Conservation (phyloP, 2,329 filamentous ascomycete genomes). For the Colletotrichum trifolii region DNA sequence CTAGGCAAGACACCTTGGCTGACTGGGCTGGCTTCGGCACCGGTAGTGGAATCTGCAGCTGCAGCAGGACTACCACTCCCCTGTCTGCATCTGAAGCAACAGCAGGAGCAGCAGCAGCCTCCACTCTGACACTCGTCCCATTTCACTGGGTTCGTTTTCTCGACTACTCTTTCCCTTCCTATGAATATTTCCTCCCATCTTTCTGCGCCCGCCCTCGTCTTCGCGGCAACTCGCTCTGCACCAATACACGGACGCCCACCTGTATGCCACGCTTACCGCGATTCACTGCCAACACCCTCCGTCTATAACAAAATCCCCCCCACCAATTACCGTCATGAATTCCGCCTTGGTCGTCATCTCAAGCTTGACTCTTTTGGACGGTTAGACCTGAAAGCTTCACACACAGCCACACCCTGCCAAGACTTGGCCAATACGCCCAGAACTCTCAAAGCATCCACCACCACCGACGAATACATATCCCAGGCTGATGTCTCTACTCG, state of each 20-base stretch:
- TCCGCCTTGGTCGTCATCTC: slow-evolving; percentile 33
- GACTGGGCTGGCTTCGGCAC: slow-evolving; percentile 15
- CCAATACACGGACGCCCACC: slow-evolving; percentile 10
- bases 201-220: background rate
- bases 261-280: slow-evolving; percentile 24
- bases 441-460: background rate
- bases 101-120: slow-evolving; percentile 19
- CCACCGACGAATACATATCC: slow-evolving; percentile 12
- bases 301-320: background rate
- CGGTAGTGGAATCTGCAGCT: slow-evolving; percentile 26
- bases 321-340: slow-evolving; percentile 34
- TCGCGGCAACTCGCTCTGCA: background rate
- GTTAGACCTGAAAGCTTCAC: slow-evolving; percentile 33
- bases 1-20: too few species aligned
- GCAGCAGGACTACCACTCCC: too few species aligned
- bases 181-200: background rate
- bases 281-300: slow-evolving; percentile 5
- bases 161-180: slow-evolving; percentile 4
- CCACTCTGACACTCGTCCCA: slow-evolving; percentile 21
- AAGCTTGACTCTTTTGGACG: slow-evolving; percentile 31
- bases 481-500: slow-evolving; percentile 21
- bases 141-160: slow-evolving; percentile 5
- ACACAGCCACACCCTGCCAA: slow-evolving; percentile 31
- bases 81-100: slow-evolving; percentile 4
- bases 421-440: slow-evolving; percentile 26